Evolutionary conservation across 2,329 filamentous ascomycete genomes (phyloP).

Genomic region (Talaromyces atroroseus): DNA sequence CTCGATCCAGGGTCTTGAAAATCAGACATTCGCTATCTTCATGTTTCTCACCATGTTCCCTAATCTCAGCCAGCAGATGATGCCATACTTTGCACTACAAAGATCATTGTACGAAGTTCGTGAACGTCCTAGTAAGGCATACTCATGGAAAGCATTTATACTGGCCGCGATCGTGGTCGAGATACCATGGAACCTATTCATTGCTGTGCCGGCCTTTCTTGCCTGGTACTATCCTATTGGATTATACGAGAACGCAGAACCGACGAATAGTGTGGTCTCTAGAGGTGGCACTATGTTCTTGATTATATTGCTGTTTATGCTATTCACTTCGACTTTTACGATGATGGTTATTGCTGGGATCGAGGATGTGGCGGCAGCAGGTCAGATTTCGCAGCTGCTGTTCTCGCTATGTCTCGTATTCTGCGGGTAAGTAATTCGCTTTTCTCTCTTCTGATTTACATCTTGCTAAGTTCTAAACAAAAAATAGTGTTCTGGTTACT

Average conservation of each 20-base stretch:
- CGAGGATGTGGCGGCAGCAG: constrained; percentile 62
- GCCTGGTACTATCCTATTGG: constrained; percentile 64
- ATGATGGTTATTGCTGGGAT: constrained; percentile 69
- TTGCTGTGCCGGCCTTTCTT: constrained; percentile 56
- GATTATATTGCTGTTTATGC: constrained; percentile 60
- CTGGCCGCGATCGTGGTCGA: constrained; percentile 67
- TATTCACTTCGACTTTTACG: constrained; percentile 67
- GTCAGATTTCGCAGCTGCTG: constrained; percentile 57
- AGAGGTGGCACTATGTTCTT: constrained; percentile 62
- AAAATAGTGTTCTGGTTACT: constrained; percentile 54
- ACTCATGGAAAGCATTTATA: constrained; percentile 70
- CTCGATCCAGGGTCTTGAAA: constrained; percentile 74
- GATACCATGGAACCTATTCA: constrained; percentile 59
- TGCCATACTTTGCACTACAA: constrained; percentile 55
- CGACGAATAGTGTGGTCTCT: constrained; percentile 37
- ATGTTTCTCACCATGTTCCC: constrained; percentile 79
- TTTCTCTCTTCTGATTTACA: background rate
- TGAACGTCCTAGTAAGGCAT: constrained; percentile 61
- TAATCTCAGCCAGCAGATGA: constrained; percentile 48
- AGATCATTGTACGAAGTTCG: constrained; percentile 56
- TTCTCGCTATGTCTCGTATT: constrained; percentile 57
- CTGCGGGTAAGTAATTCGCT: constrained; percentile 33
- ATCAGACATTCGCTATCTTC: constrained; percentile 89
- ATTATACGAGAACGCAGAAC: constrained; percentile 38
- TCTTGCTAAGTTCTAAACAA: background rate